A percentile compares a stretch with the other conserved stretches of the same genome.
phyloP scores from a whole-genome alignment of 2,329 filamentous ascomycete genomes.

The Chaetomiaceae sp. region DNA sequence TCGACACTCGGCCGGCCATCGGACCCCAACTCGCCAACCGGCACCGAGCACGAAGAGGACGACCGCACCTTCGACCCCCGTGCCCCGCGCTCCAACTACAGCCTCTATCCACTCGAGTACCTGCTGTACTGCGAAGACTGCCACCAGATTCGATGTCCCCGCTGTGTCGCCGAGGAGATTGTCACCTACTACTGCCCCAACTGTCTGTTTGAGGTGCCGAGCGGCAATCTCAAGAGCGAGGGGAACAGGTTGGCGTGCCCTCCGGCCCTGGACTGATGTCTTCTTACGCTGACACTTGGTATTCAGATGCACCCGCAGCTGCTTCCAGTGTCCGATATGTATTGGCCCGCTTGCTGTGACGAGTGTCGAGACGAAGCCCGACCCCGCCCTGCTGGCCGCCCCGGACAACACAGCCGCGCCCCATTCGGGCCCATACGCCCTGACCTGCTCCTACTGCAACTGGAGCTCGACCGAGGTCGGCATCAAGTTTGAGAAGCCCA shows the following conservation, averaged over 20 bases:
- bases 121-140: constrained; percentile 97
- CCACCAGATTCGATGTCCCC: constrained; percentile 87
- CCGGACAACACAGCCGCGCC: constrained; percentile 37
- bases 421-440: constrained; percentile 60
- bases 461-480: constrained; percentile 90
- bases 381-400: constrained; percentile 41
- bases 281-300: neutral
- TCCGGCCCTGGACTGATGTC: neutral
- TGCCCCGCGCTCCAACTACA: constrained; percentile 80
- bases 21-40: constrained; percentile 29
- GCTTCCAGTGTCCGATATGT: constrained; percentile 91
- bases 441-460: constrained; percentile 85
- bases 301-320: constrained; percentile 80
- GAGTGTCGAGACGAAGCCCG: constrained; percentile 57
- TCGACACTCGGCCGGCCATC: constrained; percentile 29
- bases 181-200: constrained; percentile 93
- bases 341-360: constrained; percentile 73
- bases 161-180: constrained; percentile 90
- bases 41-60: constrained; percentile 57
- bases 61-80: constrained; percentile 82
- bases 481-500: constrained; percentile 84
- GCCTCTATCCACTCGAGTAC: constrained; percentile 87
- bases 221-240: constrained; percentile 85
- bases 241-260: constrained; percentile 77
- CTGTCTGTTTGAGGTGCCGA: constrained; percentile 93